Evolutionary conservation across 78 protist genomes (phyloP).

Genomic region (Tieghemostelium lacteum): DNA sequence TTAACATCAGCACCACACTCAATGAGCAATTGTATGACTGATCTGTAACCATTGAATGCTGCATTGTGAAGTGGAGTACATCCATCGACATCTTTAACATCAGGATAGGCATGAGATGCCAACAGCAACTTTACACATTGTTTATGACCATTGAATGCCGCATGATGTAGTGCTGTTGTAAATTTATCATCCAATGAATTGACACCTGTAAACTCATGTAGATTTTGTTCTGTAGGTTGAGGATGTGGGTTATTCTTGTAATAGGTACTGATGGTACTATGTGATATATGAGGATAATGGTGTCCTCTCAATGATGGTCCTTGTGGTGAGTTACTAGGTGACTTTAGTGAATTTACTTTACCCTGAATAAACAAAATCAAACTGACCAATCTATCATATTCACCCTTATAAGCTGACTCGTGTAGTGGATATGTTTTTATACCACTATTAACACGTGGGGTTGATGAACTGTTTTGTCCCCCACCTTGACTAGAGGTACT

Average conservation of each 20-base stretch:
- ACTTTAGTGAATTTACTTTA: neutral
- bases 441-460: neutral
- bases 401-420: constrained; percentile 73
- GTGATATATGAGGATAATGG: neutral
- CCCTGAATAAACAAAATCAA: constrained; percentile 64
- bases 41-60: constrained; percentile 70
- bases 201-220: constrained; percentile 37
- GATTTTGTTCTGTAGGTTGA: neutral
- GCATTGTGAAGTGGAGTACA: constrained; percentile 84
- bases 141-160: constrained; percentile 81
- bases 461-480: neutral
- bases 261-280: neutral
- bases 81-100: constrained; percentile 69
- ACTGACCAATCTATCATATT: constrained; percentile 51
- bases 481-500: neutral
- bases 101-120: constrained; percentile 46
- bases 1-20: constrained; percentile 70
- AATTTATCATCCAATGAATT: constrained; percentile 71
- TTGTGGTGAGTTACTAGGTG: neutral
- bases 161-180: constrained; percentile 79
- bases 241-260: neutral
- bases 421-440: constrained; percentile 47
- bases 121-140: constrained; percentile 69
- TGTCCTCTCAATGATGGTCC: neutral
- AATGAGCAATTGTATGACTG: constrained; percentile 23